Conservation (phyloP, 495 filamentous ascomycete species). For the Tuber melanosporum region DNA sequence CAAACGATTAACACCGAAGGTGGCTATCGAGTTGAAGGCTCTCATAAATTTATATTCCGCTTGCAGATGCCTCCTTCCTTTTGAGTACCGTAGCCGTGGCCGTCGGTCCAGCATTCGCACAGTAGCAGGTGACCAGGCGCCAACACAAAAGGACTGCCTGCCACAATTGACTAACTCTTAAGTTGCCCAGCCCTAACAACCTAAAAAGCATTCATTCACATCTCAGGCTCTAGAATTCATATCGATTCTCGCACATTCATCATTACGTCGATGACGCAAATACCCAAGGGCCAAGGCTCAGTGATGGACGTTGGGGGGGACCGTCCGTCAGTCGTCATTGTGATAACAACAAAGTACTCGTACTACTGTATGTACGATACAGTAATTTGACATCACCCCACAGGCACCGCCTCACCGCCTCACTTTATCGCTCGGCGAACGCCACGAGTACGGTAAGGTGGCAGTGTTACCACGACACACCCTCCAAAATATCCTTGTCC, state of each 20-base stretch:
- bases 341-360: background rate
- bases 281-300: background rate
- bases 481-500: background rate
- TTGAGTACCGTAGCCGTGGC: background rate
- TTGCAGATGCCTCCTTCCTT: background rate
- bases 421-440: background rate
- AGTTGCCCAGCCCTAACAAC: background rate
- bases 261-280: background rate
- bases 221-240: background rate
- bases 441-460: background rate
- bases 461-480: background rate
- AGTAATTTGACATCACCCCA: background rate
- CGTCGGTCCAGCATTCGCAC: background rate
- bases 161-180: background rate
- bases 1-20: background rate
- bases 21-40: background rate
- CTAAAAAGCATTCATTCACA: background rate
- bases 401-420: constrained; percentile 4
- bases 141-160: background rate
- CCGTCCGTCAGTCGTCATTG: background rate
- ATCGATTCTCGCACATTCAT: background rate
- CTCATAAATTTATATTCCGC: background rate
- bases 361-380: no score
- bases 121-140: background rate
- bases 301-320: background rate